A percentile compares a stretch with the other conserved stretches of the same genome.
phyloP scores from a whole-genome alignment of 169 alveolate genomes.

The Plasmodium gaboni region DNA sequence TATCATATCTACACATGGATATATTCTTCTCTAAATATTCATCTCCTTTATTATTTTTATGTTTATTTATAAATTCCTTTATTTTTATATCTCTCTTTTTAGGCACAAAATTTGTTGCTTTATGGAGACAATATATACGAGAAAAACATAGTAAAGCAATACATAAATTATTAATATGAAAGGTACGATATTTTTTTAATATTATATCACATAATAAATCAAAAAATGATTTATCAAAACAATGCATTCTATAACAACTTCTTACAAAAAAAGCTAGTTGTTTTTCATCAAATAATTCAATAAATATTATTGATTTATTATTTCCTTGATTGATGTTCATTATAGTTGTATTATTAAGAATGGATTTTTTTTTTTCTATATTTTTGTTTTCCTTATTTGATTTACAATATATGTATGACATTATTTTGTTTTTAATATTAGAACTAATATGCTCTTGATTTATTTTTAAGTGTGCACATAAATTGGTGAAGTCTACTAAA shows the following conservation, averaged over 20 bases:
- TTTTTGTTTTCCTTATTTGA: background rate
- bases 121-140: slow-evolving; percentile 59
- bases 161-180: slow-evolving; percentile 21
- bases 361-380: background rate
- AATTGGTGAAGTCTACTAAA: slow-evolving; percentile 61
- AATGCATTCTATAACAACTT: slow-evolving; percentile 74
- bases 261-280: slow-evolving; percentile 51
- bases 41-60: slow-evolving; percentile 8
- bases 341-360: background rate
- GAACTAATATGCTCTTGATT: slow-evolving; percentile 14
- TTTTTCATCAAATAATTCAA: slow-evolving; percentile 32
- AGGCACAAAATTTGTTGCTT: background rate
- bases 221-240: slow-evolving; percentile 64
- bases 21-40: slow-evolving; percentile 45
- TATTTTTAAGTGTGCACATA: slow-evolving; percentile 70
- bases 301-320: slow-evolving; percentile 7
- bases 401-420: background rate
- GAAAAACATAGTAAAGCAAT: slow-evolving; percentile 59
- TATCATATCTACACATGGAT: slow-evolving; percentile 23
- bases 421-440: slow-evolving; percentile 22
- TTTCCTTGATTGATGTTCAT: background rate
- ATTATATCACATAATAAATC: slow-evolving; percentile 50
- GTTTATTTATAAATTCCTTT: background rate
- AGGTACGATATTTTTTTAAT: slow-evolving; percentile 1
- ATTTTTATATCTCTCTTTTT: background rate